Base-by-base conservation (phyloP, 2,329 filamentous ascomycete genomes). In the Colletotrichum gloeosporioides region DNA sequence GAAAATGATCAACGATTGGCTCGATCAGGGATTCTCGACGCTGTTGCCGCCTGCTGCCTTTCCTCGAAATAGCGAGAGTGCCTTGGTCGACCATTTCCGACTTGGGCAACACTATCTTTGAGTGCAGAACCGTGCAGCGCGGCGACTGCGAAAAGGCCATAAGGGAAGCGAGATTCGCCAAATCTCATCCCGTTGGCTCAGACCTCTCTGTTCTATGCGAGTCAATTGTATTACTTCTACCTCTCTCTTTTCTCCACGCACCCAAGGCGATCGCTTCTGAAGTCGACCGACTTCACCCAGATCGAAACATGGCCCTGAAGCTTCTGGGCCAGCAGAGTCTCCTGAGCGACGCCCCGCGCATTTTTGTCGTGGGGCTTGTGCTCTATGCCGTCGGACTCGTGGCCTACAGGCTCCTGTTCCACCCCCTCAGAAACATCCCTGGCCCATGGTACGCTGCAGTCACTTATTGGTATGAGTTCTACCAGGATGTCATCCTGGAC, bases 341-440 rank as follows among this genome's bases (percentile, higher is more conserved):
- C 53, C 22, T 69, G 25, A 32, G 34, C 25, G 29, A 69, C 8
- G 53, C 66, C 25, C 66, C 66, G 22, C 31, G 32, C 9, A 29
- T 61, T 27, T 49, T 69, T 10, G 53, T 34, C 55, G 32, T 59
- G 66, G 66, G 53, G 22, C 13, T 29, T 15, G 31, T 61, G 6
- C 31, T 69, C 18, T 61, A 61, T 29, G 53, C 34, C 27, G 22
- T 44, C 22, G 66, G 53, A n/a, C 53, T 69, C 16, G 69, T 71
- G 27, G 44, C 83, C 31, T 82, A 82, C 72, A 77, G 79, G 61
- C 64, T 83, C 8, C 78, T 79, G 49, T 77, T 83, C 31, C 81
- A 84, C 61, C 83, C 83, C 6, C 76, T 84, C 8, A 76, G 81
- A 16, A 70, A 72, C 4, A 79, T 84, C 39, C 82, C 82, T 2